phyloP scores from a whole-genome alignment of 2,329 filamentous ascomycete species.

The Colletotrichum acutatum region DNA sequence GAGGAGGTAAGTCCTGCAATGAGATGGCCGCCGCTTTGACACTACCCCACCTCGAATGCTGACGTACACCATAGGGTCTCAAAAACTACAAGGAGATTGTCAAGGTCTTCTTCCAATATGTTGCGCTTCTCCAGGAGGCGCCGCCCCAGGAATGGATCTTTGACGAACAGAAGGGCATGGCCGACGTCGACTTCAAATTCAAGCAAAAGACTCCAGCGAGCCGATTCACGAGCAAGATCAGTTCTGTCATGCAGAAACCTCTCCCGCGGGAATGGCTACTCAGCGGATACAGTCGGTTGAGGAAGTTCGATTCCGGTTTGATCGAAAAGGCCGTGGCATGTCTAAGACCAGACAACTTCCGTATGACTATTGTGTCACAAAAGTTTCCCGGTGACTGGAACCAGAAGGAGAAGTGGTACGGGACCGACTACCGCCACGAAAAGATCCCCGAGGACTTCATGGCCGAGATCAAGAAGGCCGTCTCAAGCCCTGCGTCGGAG shows the following conservation, averaged over 20 bases:
- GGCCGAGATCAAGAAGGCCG: slow-evolving; percentile 73
- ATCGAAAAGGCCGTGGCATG: slow-evolving; percentile 80
- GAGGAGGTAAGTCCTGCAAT: slow-evolving; percentile 70
- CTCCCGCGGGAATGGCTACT: slow-evolving; percentile 88
- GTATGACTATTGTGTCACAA: slow-evolving; percentile 84
- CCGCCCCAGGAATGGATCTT: slow-evolving; percentile 94
- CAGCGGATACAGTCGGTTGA: slow-evolving; percentile 80
- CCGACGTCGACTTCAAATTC: slow-evolving; percentile 95
- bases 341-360: slow-evolving; percentile 89
- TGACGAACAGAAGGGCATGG: slow-evolving; percentile 88
- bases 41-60: not conserved
- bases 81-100: slow-evolving; percentile 84
- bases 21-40: not conserved
- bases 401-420: slow-evolving; percentile 95
- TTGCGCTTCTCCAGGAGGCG: slow-evolving; percentile 83
- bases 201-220: slow-evolving; percentile 92
- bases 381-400: slow-evolving; percentile 87
- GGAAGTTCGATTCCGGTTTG: slow-evolving; percentile 81
- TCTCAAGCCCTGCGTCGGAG: slow-evolving; percentile 64
- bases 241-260: slow-evolving; percentile 90
- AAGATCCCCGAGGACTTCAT: slow-evolving; percentile 83
- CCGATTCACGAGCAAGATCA: slow-evolving; percentile 86
- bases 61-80: slow-evolving; percentile 62
- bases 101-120: slow-evolving; percentile 90
- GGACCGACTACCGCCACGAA: slow-evolving; percentile 89